These are phyloP conservation scores for Neonothopanus nambi DNA, from an alignment of 1,284 basidiomycete species.

Conservation along the genomic window DNA sequence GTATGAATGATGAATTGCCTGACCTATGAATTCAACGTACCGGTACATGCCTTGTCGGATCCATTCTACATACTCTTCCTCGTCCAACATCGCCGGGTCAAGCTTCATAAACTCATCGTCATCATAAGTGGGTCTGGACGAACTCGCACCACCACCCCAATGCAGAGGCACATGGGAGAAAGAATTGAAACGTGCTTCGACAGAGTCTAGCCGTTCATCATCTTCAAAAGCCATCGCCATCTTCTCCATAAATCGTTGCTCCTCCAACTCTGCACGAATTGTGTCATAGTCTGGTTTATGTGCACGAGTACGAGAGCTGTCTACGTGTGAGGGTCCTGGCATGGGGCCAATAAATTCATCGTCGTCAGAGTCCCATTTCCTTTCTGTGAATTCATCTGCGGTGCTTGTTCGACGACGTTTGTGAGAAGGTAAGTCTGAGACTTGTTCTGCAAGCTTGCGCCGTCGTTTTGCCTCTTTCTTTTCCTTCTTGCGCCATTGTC, in stretches of 20 bases:
- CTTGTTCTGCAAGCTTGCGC: slow-evolving; percentile 13
- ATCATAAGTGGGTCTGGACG: slow-evolving; percentile 25
- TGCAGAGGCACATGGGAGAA: slow-evolving; percentile 66
- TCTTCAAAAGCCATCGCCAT: slow-evolving; percentile 69
- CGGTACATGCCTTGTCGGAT: slow-evolving; percentile 78
- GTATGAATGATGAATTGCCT: not conserved
- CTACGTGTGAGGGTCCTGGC: slow-evolving; percentile 12
- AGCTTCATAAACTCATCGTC: slow-evolving; percentile 45
- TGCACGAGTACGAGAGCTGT: slow-evolving; percentile 13
- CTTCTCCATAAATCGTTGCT: slow-evolving; percentile 66
- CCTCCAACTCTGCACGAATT: slow-evolving; percentile 57
- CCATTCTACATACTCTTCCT: slow-evolving; percentile 86
- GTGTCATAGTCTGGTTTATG: slow-evolving; percentile 48
- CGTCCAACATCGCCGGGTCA: slow-evolving; percentile 68
- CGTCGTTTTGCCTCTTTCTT: slow-evolving; percentile 31
- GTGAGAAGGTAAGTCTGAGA: slow-evolving; percentile 18
- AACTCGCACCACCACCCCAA: slow-evolving; percentile 39
- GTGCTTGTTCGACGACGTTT: slow-evolving; percentile 26
- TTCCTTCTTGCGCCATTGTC: slow-evolving; percentile 42
- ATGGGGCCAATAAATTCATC: slow-evolving; percentile 28
- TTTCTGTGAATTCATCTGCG: slow-evolving; percentile 13
- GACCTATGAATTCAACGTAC: slow-evolving; percentile 37
- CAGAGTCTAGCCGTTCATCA: slow-evolving; percentile 61
- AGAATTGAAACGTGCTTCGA: slow-evolving; percentile 64
- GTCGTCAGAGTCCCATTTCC: slow-evolving; percentile 37